These are phyloP conservation scores for Fraxinus sp. DNA, from an alignment of 305 asterid genomes.

Conservation along the genomic window DNA sequence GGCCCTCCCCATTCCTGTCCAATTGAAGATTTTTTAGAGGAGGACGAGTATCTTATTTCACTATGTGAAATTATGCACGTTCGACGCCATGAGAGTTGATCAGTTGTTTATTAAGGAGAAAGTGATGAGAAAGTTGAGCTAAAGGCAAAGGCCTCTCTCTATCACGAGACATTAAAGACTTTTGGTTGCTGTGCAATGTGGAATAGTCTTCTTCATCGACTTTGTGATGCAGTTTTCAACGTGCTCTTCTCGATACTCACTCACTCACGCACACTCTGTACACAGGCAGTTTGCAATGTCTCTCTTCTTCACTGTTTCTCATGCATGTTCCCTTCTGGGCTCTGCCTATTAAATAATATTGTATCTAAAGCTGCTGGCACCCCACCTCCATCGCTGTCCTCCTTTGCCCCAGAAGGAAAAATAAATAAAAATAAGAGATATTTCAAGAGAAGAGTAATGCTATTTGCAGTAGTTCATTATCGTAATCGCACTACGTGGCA, in stretches of 20 bases:
- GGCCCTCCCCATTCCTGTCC: no score
- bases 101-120: neutral
- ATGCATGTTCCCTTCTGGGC: neutral
- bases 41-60: no score
- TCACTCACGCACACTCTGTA: neutral
- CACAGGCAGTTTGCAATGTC: neutral
- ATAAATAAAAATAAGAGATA: neutral
- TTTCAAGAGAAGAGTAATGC: neutral
- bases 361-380: conserved; percentile 20
- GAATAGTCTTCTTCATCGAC: neutral
- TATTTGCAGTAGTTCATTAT: neutral
- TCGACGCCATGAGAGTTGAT: conserved; percentile 19
- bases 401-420: neutral
- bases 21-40: no score
- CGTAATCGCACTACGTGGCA: no score
- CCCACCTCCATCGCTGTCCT: conserved; percentile 10
- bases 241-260: conserved; percentile 12
- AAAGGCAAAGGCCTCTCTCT: neutral
- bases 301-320: neutral
- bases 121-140: neutral
- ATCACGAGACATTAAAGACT: neutral
- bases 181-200: conserved; percentile 2
- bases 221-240: conserved; percentile 9
- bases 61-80: neutral
- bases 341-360: conserved; percentile 2